A percentile compares a stretch with the other conserved stretches of the same genome.
Conservation (phyloP, 768 basidiomycete genomes). For the Mycena epipterygia region DNA sequence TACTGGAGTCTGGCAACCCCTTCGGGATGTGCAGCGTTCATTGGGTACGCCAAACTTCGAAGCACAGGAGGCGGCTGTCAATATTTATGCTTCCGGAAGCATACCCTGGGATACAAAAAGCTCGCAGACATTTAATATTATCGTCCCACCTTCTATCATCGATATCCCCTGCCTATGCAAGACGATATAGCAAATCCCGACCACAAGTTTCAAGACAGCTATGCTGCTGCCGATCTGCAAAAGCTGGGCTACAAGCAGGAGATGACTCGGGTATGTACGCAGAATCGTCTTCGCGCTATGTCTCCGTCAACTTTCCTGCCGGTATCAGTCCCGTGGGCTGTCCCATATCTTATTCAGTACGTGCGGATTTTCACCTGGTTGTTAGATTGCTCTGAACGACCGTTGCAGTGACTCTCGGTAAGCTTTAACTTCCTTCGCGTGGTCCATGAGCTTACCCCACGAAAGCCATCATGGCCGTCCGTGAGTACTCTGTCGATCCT, state of each 20-base stretch:
- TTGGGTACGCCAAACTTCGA: too few species aligned
- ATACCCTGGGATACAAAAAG: not conserved
- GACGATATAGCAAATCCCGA: not conserved
- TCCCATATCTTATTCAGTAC: slow-evolving; percentile 68
- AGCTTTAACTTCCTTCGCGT: slow-evolving; percentile 13
- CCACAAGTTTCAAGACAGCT: not conserved
- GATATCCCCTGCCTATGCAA: slow-evolving; percentile 14
- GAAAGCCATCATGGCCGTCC: slow-evolving; percentile 72
- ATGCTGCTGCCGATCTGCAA: slow-evolving; percentile 49
- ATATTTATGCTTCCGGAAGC: not conserved
- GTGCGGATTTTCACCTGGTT: slow-evolving; percentile 34
- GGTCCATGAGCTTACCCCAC: not conserved
- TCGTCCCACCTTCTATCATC: not conserved
- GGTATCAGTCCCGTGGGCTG: slow-evolving; percentile 60
- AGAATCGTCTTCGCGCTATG: too few species aligned
- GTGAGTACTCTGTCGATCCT: slow-evolving; percentile 51
- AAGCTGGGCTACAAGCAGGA: slow-evolving; percentile 70
- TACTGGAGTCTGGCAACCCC: too few species aligned
- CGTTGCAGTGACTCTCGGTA: slow-evolving; percentile 63
- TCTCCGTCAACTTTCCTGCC: not conserved
- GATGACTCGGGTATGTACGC: slow-evolving; percentile 61
- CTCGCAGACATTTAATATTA: not conserved
- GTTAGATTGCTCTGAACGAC: not conserved
- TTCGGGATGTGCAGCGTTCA: too few species aligned
- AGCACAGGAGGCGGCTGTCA: too few species aligned